These are phyloP conservation scores for Candida sp. DNA, from an alignment of 1,139 yeast species.

Conservation along the genomic window DNA sequence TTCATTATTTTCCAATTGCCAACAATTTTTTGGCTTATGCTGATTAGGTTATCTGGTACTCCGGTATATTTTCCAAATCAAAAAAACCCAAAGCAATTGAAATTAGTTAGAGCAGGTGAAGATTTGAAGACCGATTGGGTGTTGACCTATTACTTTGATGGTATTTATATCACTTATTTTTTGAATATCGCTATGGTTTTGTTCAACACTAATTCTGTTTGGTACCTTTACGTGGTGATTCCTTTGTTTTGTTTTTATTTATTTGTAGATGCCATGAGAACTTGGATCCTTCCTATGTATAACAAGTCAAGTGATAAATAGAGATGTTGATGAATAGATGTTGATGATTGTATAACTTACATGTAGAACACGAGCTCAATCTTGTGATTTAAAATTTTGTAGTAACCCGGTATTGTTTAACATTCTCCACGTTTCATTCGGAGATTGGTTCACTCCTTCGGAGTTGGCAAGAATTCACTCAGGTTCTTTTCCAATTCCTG, in stretches of 20 bases:
- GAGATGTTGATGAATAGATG: too few relatives aligned
- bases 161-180: constrained; percentile 67
- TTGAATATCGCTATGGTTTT: constrained; percentile 54
- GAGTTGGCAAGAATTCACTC: too few relatives aligned
- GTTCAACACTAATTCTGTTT: constrained; percentile 57
- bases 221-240: constrained; percentile 50
- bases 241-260: constrained; percentile 59
- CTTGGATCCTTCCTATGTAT: constrained; percentile 24
- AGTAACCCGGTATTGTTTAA: too few relatives aligned
- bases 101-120: constrained; percentile 54
- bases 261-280: constrained; percentile 19
- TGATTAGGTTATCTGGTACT: constrained; percentile 64
- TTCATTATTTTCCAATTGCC: constrained; percentile 60
- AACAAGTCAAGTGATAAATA: not conserved
- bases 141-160: constrained; percentile 75
- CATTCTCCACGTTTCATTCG: too few relatives aligned
- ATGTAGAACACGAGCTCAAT: too few relatives aligned
- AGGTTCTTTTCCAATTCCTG: too few relatives aligned
- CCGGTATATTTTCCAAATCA: constrained; percentile 47
- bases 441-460: too few relatives aligned
- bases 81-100: constrained; percentile 15
- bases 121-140: constrained; percentile 60
- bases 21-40: constrained; percentile 49
- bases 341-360: too few relatives aligned
- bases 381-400: too few relatives aligned